Percentiles rank a stretch among this genome's conserved stretches.
phyloP scores from a whole-genome alignment of 768 basidiomycete genomes.

The Pholiota conissans region DNA sequence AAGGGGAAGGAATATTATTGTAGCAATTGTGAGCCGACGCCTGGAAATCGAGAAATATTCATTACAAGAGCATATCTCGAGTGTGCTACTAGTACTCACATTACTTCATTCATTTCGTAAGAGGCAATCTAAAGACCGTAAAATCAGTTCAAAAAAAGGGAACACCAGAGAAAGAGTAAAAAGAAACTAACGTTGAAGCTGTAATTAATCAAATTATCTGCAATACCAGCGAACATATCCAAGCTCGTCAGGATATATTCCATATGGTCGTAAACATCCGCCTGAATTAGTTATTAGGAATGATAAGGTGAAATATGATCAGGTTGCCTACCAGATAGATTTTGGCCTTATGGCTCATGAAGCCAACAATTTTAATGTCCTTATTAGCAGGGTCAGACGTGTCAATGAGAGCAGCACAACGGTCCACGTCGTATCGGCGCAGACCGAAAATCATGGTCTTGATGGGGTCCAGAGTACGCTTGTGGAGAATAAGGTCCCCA shows the following conservation, averaged over 20 bases:
- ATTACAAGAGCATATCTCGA: not conserved
- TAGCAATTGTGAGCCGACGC: conserved; percentile 66
- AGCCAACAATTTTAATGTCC: conserved; percentile 48
- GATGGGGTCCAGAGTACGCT: conserved; percentile 70
- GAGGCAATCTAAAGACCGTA: conserved; percentile 54
- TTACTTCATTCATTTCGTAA: conserved; percentile 75
- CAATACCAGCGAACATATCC: conserved; percentile 72
- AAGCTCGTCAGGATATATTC: conserved; percentile 68
- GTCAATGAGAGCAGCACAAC: conserved; percentile 58
- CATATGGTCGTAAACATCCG: conserved; percentile 77
- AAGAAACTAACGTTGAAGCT: conserved; percentile 62
- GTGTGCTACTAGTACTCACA: conserved; percentile 40
- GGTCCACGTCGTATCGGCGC: conserved; percentile 68
- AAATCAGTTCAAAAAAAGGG: not conserved
- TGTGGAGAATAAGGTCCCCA: conserved; percentile 70
- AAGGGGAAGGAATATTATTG: conserved; percentile 70
- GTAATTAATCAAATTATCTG: conserved; percentile 72
- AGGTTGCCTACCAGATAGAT: conserved; percentile 67
- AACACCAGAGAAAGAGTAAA: not conserved
- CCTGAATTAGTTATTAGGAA: conserved; percentile 35
- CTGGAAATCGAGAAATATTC: conserved; percentile 26
- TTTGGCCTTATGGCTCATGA: conserved; percentile 68
- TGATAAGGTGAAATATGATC: conserved; percentile 1
- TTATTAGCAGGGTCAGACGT: conserved; percentile 37
- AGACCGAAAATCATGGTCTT: conserved; percentile 68